A percentile compares a stretch with the other conserved stretches of the same genome.
Conservation (phyloP, 2,329 filamentous ascomycete genomes). For the Capronia americana region DNA sequence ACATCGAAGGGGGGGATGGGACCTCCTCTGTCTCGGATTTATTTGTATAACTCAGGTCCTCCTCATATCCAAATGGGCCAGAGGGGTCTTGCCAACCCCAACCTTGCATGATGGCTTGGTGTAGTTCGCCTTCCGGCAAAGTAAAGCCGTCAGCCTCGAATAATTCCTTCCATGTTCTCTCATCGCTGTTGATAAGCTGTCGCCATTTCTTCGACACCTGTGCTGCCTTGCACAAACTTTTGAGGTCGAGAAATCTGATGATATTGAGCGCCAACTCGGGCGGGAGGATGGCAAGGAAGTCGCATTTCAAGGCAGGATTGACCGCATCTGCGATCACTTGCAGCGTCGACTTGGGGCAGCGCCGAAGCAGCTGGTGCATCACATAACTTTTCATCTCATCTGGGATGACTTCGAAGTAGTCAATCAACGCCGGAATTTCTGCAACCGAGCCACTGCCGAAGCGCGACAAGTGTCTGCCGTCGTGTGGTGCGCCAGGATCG, state of each 20-base stretch:
- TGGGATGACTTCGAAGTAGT: constrained; percentile 89
- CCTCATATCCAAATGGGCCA: constrained; percentile 75
- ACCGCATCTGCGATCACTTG: constrained; percentile 89
- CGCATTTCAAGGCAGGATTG: constrained; percentile 92
- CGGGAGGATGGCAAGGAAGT: constrained; percentile 84
- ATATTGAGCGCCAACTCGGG: constrained; percentile 87
- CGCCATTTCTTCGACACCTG: constrained; percentile 96
- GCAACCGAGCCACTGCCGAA: constrained; percentile 59
- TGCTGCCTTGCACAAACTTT: constrained; percentile 85
- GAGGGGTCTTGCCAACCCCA: constrained; percentile 97
- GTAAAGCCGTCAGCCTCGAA: constrained; percentile 83
- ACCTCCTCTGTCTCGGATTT: constrained; percentile 49
- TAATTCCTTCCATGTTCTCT: constrained; percentile 93
- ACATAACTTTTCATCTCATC: constrained; percentile 92
- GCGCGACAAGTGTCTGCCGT: constrained; percentile 31
- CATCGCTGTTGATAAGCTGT: constrained; percentile 86
- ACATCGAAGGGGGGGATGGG: constrained; percentile 29
- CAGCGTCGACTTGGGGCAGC: constrained; percentile 85
- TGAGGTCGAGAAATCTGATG: constrained; percentile 81
- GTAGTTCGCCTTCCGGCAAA: constrained; percentile 80
- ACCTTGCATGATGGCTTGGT: constrained; percentile 83
- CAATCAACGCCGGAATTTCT: constrained; percentile 84
- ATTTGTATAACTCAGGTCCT: constrained; percentile 71
- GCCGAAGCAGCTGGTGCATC: constrained; percentile 91
- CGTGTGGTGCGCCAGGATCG: not conserved